Conservation (phyloP, 306 rosid species). For the Heteromeles arbutifolia region DNA sequence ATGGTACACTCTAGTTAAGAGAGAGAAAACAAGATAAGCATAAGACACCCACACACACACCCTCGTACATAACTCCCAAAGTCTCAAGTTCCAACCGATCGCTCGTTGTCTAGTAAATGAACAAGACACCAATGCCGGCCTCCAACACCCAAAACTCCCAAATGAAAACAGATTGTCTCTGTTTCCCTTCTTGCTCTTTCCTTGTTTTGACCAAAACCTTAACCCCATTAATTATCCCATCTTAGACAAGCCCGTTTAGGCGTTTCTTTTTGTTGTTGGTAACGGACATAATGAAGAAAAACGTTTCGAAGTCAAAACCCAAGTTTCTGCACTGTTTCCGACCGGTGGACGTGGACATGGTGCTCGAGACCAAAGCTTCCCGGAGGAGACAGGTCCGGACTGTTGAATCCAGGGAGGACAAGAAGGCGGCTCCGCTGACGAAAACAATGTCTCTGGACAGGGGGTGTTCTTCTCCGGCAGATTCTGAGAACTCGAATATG, state of each 20-base stretch:
- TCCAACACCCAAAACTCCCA: background rate
- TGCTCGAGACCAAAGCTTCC: slow-evolving; percentile 24
- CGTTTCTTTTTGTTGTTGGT: background rate
- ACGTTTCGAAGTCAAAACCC: slow-evolving; percentile 24
- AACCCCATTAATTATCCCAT: background rate
- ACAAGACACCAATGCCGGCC: slow-evolving; percentile 6
- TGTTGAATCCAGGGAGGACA: slow-evolving; percentile 5
- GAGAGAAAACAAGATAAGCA: slow-evolving; percentile 15
- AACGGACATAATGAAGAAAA: slow-evolving; percentile 35
- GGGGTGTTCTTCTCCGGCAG: slow-evolving; percentile 5
- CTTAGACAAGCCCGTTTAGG: background rate
- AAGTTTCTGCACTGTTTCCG: slow-evolving; percentile 68
- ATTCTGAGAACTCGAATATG: background rate
- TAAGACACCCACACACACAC: background rate
- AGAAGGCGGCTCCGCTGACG: background rate
- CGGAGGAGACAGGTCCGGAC: background rate
- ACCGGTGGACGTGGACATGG: slow-evolving; percentile 46
- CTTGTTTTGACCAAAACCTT: slow-evolving; percentile 6
- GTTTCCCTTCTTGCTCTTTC: background rate
- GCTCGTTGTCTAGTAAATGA: background rate
- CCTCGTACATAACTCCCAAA: background rate
- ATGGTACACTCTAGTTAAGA: background rate
- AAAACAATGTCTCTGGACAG: slow-evolving; percentile 13
- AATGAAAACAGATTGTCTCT: background rate
- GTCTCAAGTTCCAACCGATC: background rate